A percentile compares a stretch with the other conserved stretches of the same genome.
Evolutionary conservation across 306 rosid species (phyloP).

Genomic region (Pueraria montana): DNA sequence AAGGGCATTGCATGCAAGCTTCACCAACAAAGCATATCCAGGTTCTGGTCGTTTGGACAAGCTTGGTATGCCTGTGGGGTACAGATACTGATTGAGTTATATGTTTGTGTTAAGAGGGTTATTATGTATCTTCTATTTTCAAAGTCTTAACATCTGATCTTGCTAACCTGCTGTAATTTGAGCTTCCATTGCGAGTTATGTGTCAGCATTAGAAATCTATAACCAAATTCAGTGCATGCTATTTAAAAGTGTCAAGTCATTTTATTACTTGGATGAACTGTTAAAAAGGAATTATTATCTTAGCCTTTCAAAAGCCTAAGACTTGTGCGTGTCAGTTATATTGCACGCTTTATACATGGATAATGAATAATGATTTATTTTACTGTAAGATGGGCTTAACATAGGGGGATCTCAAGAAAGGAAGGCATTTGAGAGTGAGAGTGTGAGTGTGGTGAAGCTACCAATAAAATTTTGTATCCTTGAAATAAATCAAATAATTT

Average conservation of each 20-base stretch:
- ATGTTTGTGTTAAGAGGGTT: neutral
- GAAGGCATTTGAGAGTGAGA: too few relatives aligned
- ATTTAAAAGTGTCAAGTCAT: neutral
- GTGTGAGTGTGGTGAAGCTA: neutral
- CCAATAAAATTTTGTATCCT: neutral
- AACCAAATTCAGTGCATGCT: neutral
- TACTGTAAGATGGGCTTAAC: neutral
- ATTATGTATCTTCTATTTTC: neutral
- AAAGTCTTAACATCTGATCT: constrained; percentile 37
- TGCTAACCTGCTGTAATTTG: constrained; percentile 48
- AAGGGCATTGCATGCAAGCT: constrained; percentile 68
- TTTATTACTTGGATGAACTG: neutral
- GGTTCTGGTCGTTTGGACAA: constrained; percentile 97
- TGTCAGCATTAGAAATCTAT: constrained; percentile 17
- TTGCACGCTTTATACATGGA: neutral
- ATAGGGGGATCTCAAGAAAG: neutral
- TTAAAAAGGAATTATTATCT: neutral
- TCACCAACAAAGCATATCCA: constrained; percentile 77
- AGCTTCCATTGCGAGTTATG: constrained; percentile 16
- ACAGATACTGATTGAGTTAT: constrained; percentile 55
- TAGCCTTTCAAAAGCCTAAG: neutral
- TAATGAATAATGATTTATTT: neutral
- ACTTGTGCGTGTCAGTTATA: neutral
- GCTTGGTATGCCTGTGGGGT: constrained; percentile 93
- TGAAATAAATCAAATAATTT: neutral